Evolutionary conservation across 2,329 filamentous ascomycete species (phyloP), one percentile per base, ranked within the genome.

Genomic region (Mariannaea sp.): DNA sequence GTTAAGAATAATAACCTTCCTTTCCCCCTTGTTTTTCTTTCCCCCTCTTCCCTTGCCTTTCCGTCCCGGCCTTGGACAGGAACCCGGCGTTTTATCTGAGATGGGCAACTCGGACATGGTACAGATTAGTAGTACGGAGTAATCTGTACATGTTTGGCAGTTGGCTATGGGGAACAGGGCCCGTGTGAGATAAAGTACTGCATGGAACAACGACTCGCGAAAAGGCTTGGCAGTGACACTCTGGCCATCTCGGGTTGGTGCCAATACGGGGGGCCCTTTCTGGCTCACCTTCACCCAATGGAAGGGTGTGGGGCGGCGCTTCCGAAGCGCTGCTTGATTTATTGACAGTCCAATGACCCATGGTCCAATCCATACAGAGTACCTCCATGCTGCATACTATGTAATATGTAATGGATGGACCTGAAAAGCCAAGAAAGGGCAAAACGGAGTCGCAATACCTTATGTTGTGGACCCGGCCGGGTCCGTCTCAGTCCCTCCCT

Each of bases 161-260:
- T 49, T 35, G 36, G 19, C 6, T 16, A 8, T 45, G 44, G 40
- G 14, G 35, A 17, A 38, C 39, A 46, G 39, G 41, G 49, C 35
- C 24, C 17, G 27, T 32, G 40, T 52, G 49, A 52, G 49, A 52
- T 52, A 52, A 29, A 46, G 49, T 52, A 33, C 46, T 27, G 46
- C 38, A 53, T 48, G 43, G 32, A 32, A n/a, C 29, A 44, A 30
- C 32, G 39, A 42, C 27, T 29, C 10, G 20, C 33, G 30, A 35
- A 40, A 51, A 56, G 49, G 48, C 53, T 56, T 52, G 49, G 49
- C 49, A 27, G 17, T 36, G n/a, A 12, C 24, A n/a, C 19, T 12
- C n/a, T n/a, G n/a, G n/a, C n/a, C n/a, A n/a, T n/a, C n/a, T n/a
- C n/a, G n/a, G n/a, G n/a, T n/a, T n/a, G n/a, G n/a, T n/a, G n/a